A percentile compares a stretch with the other conserved stretches of the same genome.
Evolutionary conservation across 441 rosid genomes (phyloP).

Genomic region (Populus trichocarpa): DNA sequence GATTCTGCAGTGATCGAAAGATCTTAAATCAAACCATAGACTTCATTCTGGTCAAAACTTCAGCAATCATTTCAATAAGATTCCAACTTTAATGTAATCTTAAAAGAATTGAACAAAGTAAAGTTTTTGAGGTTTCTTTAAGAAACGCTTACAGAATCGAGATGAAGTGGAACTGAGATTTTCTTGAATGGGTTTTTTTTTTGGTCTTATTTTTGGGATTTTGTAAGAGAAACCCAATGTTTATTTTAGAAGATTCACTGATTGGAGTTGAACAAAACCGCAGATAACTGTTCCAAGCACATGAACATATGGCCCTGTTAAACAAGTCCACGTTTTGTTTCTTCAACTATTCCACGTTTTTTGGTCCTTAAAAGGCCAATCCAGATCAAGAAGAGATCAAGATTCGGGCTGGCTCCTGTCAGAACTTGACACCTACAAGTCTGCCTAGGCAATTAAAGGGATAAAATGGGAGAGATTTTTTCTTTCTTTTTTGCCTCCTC

Average conservation of each 20-base stretch:
- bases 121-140: neutral
- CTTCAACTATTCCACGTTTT: neutral
- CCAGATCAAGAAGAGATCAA: neutral
- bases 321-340: neutral
- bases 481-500: too few species aligned
- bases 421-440: constrained; percentile 32
- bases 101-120: neutral
- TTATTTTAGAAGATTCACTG: neutral
- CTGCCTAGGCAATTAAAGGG: constrained; percentile 56
- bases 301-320: neutral
- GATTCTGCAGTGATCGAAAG: neutral
- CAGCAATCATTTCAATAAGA: neutral
- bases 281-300: neutral
- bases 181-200: neutral
- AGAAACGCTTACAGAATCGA: neutral
- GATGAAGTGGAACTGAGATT: neutral
- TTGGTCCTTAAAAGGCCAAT: neutral
- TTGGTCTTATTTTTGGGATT: neutral
- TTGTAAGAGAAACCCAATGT: neutral
- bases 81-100: neutral
- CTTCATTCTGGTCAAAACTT: neutral
- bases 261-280: neutral
- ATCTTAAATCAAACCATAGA: neutral
- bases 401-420: too few species aligned
- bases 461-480: constrained; percentile 45